Percentiles rank a stretch among this genome's conserved stretches.
phyloP scores from a whole-genome alignment of 208 protist species.

The Wallacemonas sp. region DNA sequence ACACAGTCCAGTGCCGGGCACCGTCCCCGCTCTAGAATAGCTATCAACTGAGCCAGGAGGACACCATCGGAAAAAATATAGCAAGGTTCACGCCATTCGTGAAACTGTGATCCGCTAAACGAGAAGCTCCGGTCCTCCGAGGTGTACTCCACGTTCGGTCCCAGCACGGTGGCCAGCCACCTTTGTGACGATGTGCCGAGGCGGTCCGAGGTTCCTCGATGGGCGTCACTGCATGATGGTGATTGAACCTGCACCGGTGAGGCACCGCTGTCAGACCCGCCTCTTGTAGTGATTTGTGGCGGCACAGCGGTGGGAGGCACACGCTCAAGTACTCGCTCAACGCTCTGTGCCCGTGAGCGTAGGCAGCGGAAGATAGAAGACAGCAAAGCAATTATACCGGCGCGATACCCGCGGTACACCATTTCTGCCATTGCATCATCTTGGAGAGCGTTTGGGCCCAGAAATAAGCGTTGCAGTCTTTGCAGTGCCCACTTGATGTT shows the following conservation, averaged over 20 bases:
- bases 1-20: slow-evolving; percentile 68
- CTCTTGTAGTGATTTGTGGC: too few species aligned
- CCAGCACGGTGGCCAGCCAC: slow-evolving; percentile 56
- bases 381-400: slow-evolving; percentile 48
- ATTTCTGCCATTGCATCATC: slow-evolving; percentile 15
- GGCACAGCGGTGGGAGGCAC: too few species aligned
- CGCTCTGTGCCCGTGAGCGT: not conserved
- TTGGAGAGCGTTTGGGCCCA: slow-evolving; percentile 22
- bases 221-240: too few species aligned
- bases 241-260: too few species aligned
- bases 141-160: slow-evolving; percentile 42
- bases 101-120: slow-evolving; percentile 8
- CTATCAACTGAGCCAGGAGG: slow-evolving; percentile 61
- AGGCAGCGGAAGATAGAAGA: slow-evolving; percentile 16
- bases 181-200: slow-evolving; percentile 11
- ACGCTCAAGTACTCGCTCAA: too few species aligned
- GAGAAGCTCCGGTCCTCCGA: slow-evolving; percentile 51
- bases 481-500: slow-evolving; percentile 48
- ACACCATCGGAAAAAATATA: slow-evolving; percentile 77
- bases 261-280: too few species aligned
- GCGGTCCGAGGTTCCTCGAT: too few species aligned
- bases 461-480: slow-evolving; percentile 20
- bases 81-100: slow-evolving; percentile 21
- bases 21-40: slow-evolving; percentile 55
- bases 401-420: slow-evolving; percentile 45